Evolutionary conservation across 2,329 filamentous ascomycete species (phyloP), one percentile per base, ranked within the genome.

Genomic region (Xylariaceae sp.): DNA sequence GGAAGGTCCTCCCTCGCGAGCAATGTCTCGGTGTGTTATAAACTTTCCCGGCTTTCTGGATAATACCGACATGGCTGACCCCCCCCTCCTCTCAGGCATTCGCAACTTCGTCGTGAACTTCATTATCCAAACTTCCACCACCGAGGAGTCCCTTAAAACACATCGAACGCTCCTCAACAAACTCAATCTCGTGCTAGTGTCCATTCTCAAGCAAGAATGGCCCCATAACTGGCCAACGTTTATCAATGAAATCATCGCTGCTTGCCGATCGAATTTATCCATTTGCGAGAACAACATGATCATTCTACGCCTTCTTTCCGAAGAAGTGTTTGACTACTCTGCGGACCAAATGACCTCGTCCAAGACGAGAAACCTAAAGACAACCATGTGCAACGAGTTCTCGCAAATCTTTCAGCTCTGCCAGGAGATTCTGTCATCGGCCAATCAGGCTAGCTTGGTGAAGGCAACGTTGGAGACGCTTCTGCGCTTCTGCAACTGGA

Each of bases 211-310:
- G 80, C 94, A 99, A 75, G 94, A 99, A 74, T 99, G 94, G 94
- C 94, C 94, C 54, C 92, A 97, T 75, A 95, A 99, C 79, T 99
- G 95, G 94, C 94, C 95, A 8, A 96, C 91, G 26, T 99, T 99
- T 74, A 97, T 99, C 81, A 97, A 97, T 78, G 94, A 99, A 77
- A 99, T 99, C 73, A 91, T 99, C 66, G 88, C 90, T 27, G 92
- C 94, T 53, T 97, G 91, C 74, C 91, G 95, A 71, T 92, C 89
- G 64, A 96, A 88, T 73, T 79, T 99, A 51, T 94, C 92, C 39
- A 95, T 99, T 66, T 99, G 95, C 81, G 94, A 99, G 76, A 99
- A 99, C 78, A 99, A 99, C 79, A 99, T 99, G 94, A 91, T 89
- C 61, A 97, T 99, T 65, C 82, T 99, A 64, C 87, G 94, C 57